These are phyloP conservation scores for Verticillium tricorpus DNA, from an alignment of 2,329 filamentous ascomycete species.

Conservation along the genomic window DNA sequence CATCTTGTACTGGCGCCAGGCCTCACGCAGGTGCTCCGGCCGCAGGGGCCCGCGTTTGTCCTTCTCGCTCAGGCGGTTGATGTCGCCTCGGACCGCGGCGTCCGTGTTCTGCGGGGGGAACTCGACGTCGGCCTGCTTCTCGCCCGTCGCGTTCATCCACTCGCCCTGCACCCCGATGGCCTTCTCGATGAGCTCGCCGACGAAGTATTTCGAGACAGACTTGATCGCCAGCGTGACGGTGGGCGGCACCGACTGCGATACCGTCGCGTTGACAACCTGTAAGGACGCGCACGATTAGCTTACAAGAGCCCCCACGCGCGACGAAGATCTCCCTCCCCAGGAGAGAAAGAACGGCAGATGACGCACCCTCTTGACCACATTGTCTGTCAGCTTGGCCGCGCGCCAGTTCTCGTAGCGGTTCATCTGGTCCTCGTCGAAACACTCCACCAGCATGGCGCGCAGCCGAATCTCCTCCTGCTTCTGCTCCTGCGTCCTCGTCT, in stretches of 20 bases:
- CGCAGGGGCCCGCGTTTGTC: slow-evolving; percentile 55
- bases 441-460: slow-evolving; percentile 57
- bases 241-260: slow-evolving; percentile 71
- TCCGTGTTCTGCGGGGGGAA: slow-evolving; percentile 32
- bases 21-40: slow-evolving; percentile 72
- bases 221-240: slow-evolving; percentile 73
- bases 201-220: slow-evolving; percentile 71
- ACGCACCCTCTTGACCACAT: slow-evolving; percentile 63
- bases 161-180: slow-evolving; percentile 68
- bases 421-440: slow-evolving; percentile 63
- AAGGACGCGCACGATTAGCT: background rate
- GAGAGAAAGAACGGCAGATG: background rate
- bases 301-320: too few species aligned
- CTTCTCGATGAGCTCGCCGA: slow-evolving; percentile 69
- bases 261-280: slow-evolving; percentile 72
- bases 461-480: slow-evolving; percentile 57
- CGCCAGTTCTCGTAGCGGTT: slow-evolving; percentile 68
- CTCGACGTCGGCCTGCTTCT: slow-evolving; percentile 51
- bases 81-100: slow-evolving; percentile 19
- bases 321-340: too few species aligned
- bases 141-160: slow-evolving; percentile 56
- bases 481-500: slow-evolving; percentile 61
- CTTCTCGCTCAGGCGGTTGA: slow-evolving; percentile 26
- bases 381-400: slow-evolving; percentile 62
- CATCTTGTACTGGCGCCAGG: slow-evolving; percentile 62